Evolutionary conservation across 768 basidiomycete genomes (phyloP), one percentile per base, ranked within the genome.

Genomic region (Pleurotus sapidus): DNA sequence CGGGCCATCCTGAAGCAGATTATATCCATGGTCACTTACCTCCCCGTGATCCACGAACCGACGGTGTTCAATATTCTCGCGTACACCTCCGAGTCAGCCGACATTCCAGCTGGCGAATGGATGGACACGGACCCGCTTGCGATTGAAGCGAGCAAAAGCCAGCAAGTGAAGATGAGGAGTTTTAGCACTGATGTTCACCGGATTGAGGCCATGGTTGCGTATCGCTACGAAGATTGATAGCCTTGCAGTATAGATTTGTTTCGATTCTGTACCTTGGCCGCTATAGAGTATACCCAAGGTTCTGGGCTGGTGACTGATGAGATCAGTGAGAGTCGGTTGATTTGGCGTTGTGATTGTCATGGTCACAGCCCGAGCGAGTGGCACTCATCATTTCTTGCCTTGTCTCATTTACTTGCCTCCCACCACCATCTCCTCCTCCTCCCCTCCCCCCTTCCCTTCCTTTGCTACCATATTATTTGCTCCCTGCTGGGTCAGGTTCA

Each of bases 181-280:
- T 99, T 98, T 74, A 95, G 92, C 71, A 99, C 97, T 3, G 95
- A 98, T 70, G 86, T 95, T n/a, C 97, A 99, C 69, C 86, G 93
- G 57, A 92, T 99, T 67, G 92, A 98, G 70, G 94, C 95, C 4
- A 93, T 98, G 91, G 96, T 98, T 47, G 95, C 95, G 4, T 98
- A 98, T 77, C 84, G 95, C 38, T 95, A 94, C 61, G 94, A 93
- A 58, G 90, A 38, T 57, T 54, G 51, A 57, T 20, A 48, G 50
- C 24, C 38, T 40, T 46, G 12, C 23, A 23, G 25, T 8, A 20
- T 27, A 46, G 43, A 17, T 40, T 46, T 46, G 17, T 46, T 46
- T 46, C 6, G 27, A 45, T 25, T 30, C n/a, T 30, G 24, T 34
- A 15, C 30, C 30, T 39, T 14, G 15, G 34, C 25, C 40, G 39